These are phyloP conservation scores for Micractinium sp. DNA, from an alignment of 139 green algal genomes.

Conservation along the genomic window DNA sequence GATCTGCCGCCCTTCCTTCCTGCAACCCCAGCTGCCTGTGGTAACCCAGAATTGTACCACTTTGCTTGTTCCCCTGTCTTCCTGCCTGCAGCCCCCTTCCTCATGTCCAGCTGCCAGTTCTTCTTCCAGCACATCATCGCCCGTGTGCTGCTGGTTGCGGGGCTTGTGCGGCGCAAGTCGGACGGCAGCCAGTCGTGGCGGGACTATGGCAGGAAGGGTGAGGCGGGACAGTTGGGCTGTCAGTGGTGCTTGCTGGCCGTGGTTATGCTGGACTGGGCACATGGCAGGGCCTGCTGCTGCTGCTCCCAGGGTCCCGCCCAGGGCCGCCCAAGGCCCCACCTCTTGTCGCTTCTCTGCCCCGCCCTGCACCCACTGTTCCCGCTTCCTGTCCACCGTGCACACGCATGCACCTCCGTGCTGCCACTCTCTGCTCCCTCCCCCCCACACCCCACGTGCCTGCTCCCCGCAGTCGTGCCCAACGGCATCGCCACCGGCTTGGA, in stretches of 20 bases:
- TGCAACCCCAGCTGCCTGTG: not conserved
- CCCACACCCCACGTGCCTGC: not conserved
- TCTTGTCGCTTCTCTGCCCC: not conserved
- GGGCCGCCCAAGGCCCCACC: no score
- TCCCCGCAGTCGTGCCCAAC: constrained; percentile 84
- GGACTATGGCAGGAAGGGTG: constrained; percentile 53
- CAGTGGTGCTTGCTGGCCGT: not conserved
- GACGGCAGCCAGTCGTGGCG: constrained; percentile 56
- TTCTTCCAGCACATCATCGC: constrained; percentile 74
- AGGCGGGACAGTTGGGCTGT: not conserved
- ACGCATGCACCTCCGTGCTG: not conserved
- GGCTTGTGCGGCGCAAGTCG: constrained; percentile 46
- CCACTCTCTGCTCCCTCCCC: not conserved
- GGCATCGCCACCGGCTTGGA: constrained; percentile 89
- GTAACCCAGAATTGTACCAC: no score
- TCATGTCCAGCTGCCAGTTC: constrained; percentile 80
- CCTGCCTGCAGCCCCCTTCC: constrained; percentile 61
- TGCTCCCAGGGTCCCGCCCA: not conserved
- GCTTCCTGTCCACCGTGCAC: no score
- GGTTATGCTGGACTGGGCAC: not conserved
- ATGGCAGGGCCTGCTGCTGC: not conserved
- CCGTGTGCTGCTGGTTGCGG: constrained; percentile 50
- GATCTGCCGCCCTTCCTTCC: not conserved
- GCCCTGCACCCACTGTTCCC: not conserved
- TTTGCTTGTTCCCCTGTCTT: no score